phyloP scores from a whole-genome alignment of 2,329 filamentous ascomycete genomes.

The Zarea fungicola region DNA sequence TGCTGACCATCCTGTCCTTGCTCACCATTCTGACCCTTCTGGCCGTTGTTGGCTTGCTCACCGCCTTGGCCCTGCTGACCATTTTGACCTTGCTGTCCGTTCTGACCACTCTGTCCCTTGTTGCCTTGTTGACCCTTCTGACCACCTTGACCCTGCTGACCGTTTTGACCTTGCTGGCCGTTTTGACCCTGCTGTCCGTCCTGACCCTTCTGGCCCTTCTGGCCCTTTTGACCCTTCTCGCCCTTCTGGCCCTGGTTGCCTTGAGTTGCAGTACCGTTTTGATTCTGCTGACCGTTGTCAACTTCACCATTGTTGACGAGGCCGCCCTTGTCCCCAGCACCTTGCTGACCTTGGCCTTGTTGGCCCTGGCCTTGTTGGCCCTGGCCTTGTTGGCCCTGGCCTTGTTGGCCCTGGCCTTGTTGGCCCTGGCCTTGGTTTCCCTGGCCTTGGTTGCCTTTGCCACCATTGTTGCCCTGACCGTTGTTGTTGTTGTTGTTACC shows the following conservation, averaged over 20 bases:
- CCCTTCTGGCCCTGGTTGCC: slow-evolving; percentile 8
- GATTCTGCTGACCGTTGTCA: slow-evolving; percentile 7
- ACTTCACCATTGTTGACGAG: slow-evolving; percentile 1
- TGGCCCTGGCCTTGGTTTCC: slow-evolving; percentile 11
- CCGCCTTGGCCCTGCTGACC: slow-evolving; percentile 7
- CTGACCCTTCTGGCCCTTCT: slow-evolving; percentile 14
- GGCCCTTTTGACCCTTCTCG: slow-evolving; percentile 1
- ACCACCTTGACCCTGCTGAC: slow-evolving; percentile 19
- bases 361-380: slow-evolving; percentile 13
- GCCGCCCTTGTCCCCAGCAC: slow-evolving; percentile 5
- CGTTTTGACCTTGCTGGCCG: slow-evolving; percentile 19
- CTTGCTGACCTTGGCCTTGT: slow-evolving; percentile 16
- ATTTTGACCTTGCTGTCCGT: slow-evolving; percentile 4
- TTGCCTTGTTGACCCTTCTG: slow-evolving; percentile 15
- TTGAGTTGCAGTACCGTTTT: slow-evolving; percentile 13
- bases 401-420: slow-evolving; percentile 12
- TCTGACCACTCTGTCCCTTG: not conserved
- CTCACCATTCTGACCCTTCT: slow-evolving; percentile 2
- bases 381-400: slow-evolving; percentile 13
- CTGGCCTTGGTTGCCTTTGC: not conserved
- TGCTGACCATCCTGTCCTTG: not conserved
- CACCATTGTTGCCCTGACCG: slow-evolving; percentile 7
- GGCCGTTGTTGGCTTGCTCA: too few species aligned
- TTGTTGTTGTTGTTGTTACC: slow-evolving; percentile 20
- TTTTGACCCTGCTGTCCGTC: slow-evolving; percentile 7